Conservation (phyloP, 768 basidiomycete genomes). For the Suillus americanus region DNA sequence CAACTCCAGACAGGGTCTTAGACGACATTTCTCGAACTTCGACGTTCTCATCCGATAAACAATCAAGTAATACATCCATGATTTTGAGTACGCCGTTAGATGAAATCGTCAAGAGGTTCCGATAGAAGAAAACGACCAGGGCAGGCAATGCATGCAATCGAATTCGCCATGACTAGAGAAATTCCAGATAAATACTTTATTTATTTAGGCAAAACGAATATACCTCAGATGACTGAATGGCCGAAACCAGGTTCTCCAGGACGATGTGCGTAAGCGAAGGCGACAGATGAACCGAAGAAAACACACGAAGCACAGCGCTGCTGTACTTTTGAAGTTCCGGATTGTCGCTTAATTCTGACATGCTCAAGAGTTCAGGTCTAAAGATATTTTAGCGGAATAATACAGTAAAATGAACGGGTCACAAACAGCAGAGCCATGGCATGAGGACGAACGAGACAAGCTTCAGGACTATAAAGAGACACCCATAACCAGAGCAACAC, state of each 20-base stretch:
- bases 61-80: constrained; percentile 82
- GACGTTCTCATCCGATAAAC: constrained; percentile 86
- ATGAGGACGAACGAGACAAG: constrained; percentile 76
- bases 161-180: constrained; percentile 81
- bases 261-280: constrained; percentile 61
- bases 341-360: constrained; percentile 88
- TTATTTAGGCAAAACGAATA: constrained; percentile 19
- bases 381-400: constrained; percentile 4
- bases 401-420: not conserved
- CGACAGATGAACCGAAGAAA: constrained; percentile 81
- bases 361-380: constrained; percentile 85
- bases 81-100: constrained; percentile 64
- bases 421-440: constrained; percentile 75
- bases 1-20: constrained; percentile 79
- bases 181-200: constrained; percentile 13
- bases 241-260: constrained; percentile 58
- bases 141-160: constrained; percentile 86
- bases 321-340: constrained; percentile 81
- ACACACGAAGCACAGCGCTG: constrained; percentile 74
- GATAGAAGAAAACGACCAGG: constrained; percentile 87
- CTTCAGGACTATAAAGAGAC: constrained; percentile 72
- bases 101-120: constrained; percentile 79
- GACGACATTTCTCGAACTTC: constrained; percentile 93
- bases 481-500: constrained; percentile 82
- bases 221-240: constrained; percentile 79